Conservation (phyloP, 371 early-diverging fungal genomes). For the Nematocida minor region DNA sequence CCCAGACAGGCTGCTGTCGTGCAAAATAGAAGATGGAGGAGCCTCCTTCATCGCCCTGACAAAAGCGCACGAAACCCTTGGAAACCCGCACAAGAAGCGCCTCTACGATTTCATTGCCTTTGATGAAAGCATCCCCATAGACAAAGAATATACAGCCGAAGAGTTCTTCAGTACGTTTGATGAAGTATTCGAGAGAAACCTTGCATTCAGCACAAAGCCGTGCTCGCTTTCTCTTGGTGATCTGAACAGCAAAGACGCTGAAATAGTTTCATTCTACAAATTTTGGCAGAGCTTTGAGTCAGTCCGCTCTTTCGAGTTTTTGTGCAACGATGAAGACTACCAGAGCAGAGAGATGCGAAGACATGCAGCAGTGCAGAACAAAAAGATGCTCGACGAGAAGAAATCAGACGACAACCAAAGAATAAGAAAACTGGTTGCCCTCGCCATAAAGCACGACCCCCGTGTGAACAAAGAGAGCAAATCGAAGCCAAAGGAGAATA, state of each 20-base stretch:
- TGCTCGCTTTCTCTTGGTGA: conserved; percentile 77
- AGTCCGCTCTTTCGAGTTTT: conserved; percentile 88
- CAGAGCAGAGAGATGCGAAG: conserved; percentile 46
- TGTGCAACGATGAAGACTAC: conserved; percentile 79
- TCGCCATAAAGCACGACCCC: conserved; percentile 62
- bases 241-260: conserved; percentile 69
- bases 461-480: conserved; percentile 54
- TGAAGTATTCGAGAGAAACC: conserved; percentile 78
- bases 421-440: conserved; percentile 57
- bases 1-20: conserved; percentile 49
- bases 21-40: conserved; percentile 33
- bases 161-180: conserved; percentile 80
- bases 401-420: conserved; percentile 55
- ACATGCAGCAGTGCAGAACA: conserved; percentile 52
- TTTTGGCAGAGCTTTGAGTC: conserved; percentile 90
- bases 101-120: conserved; percentile 91
- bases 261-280: conserved; percentile 83
- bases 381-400: conserved; percentile 45
- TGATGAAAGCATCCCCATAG: conserved; percentile 66
- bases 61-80: conserved; percentile 78
- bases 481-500: conserved; percentile 14
- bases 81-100: conserved; percentile 78
- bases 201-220: conserved; percentile 73
- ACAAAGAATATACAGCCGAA: conserved; percentile 70
- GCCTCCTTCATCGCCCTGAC: conserved; percentile 58